A percentile compares a stretch with the other conserved stretches of the same genome.
These are phyloP conservation scores for Gynandropsis gynandra DNA, from an alignment of 345 rosid species.

Conservation along the genomic window DNA sequence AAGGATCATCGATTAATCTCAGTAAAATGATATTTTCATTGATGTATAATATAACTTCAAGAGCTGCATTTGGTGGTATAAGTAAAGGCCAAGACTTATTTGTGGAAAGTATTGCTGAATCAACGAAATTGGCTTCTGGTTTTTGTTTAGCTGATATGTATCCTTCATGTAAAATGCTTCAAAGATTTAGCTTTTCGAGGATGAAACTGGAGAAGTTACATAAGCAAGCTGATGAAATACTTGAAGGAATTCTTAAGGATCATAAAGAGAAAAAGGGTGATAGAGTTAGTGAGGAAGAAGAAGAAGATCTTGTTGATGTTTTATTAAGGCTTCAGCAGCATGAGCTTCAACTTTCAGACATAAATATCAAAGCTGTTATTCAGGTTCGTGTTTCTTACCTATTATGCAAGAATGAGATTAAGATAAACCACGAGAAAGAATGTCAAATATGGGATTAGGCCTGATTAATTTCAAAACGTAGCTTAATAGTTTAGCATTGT, in stretches of 20 bases:
- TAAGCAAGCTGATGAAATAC: slow-evolving; percentile 16
- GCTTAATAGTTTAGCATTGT: too few relatives aligned
- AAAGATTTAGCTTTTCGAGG: slow-evolving; percentile 6
- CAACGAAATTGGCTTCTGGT: slow-evolving; percentile 10
- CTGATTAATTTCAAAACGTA: too few relatives aligned
- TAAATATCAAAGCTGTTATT: slow-evolving; percentile 33
- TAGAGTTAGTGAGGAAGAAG: background rate
- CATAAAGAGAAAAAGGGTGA: slow-evolving; percentile 9
- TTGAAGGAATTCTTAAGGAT: slow-evolving; percentile 27
- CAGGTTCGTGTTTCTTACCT: slow-evolving; percentile 14
- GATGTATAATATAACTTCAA: slow-evolving; percentile 15
- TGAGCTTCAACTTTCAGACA: slow-evolving; percentile 15
- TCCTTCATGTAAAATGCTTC: slow-evolving; percentile 30
- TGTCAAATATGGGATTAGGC: too few relatives aligned
- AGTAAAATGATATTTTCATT: slow-evolving; percentile 7
- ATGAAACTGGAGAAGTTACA: slow-evolving; percentile 19
- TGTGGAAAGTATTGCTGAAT: background rate
- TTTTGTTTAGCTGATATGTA: slow-evolving; percentile 22
- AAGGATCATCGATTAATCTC: slow-evolving; percentile 21
- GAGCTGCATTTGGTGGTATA: slow-evolving; percentile 26
- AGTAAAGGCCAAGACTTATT: slow-evolving; percentile 22
- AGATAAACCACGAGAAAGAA: too few relatives aligned
- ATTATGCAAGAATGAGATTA: background rate
- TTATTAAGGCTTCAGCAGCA: slow-evolving; percentile 26
- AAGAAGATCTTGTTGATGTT: slow-evolving; percentile 30